Percentiles rank a stretch among this genome's conserved stretches.
Conservation (phyloP, 768 basidiomycete species). For the Psilocybe subaeruginosa region DNA sequence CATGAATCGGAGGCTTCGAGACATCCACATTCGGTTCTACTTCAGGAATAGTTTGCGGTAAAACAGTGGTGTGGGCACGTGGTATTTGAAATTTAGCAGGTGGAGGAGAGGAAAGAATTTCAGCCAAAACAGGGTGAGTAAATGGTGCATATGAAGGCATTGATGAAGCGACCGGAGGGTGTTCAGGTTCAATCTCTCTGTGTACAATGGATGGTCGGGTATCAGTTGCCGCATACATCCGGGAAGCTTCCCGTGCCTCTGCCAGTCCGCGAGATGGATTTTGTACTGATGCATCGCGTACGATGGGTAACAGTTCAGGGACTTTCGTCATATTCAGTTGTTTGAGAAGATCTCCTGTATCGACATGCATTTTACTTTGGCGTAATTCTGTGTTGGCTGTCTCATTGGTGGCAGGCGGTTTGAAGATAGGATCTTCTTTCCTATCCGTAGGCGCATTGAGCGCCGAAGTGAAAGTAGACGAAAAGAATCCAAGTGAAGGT, state of each 20-base stretch:
- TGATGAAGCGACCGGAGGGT: not conserved
- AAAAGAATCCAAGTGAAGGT: conserved; percentile 22
- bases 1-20: not conserved
- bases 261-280: not conserved
- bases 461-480: conserved; percentile 10
- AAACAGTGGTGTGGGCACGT: not conserved
- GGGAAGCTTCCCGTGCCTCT: not conserved
- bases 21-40: not conserved
- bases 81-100: not conserved
- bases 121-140: conserved; percentile 35
- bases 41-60: not conserved
- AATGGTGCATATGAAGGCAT: conserved; percentile 23
- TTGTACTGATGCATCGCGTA: not conserved
- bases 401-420: not conserved
- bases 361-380: not conserved
- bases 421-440: not conserved
- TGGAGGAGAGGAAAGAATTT: conserved; percentile 33
- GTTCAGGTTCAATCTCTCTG: not conserved
- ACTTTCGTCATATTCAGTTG: not conserved
- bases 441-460: conserved; percentile 8
- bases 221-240: not conserved
- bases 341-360: not conserved
- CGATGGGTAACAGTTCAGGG: not conserved
- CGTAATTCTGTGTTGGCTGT: not conserved
- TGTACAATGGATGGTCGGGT: not conserved